Percentiles rank a stretch among this genome's conserved stretches.
These are phyloP conservation scores for Jatropha multifida DNA, from an alignment of 441 rosid genomes.

Conservation along the genomic window DNA sequence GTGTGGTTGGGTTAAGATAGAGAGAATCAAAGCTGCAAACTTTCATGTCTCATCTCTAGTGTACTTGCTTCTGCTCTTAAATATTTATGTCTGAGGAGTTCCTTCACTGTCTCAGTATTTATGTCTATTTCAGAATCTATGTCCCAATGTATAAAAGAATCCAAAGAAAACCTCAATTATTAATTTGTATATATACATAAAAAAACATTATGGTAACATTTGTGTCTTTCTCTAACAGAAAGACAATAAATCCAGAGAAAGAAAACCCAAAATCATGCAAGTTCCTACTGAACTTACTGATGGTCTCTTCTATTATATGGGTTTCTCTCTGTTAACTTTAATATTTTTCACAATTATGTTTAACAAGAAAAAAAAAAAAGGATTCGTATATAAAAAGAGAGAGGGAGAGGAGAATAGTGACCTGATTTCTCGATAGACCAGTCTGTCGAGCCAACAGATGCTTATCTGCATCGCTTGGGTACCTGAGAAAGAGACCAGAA, in stretches of 20 bases:
- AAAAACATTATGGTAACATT: not conserved
- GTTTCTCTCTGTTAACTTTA: not conserved
- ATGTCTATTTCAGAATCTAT: conserved; percentile 42
- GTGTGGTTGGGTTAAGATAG: conserved; percentile 36
- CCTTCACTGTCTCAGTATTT: conserved; percentile 28
- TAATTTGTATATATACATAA: not conserved
- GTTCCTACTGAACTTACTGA: conserved; percentile 27
- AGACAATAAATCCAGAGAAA: conserved; percentile 19
- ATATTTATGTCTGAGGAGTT: conserved; percentile 20
- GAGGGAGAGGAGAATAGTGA: conserved; percentile 24
- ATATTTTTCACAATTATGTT: conserved; percentile 13
- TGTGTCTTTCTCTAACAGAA: conserved; percentile 23
- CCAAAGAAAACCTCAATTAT: conserved; percentile 11
- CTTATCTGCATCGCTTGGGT: conserved; percentile 99
- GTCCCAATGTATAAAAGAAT: conserved; percentile 23
- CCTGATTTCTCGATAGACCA: conserved; percentile 96
- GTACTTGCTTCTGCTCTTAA: conserved; percentile 33
- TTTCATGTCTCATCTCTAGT: conserved; percentile 40
- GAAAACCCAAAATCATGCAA: conserved; percentile 37
- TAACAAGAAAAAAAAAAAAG: not conserved
- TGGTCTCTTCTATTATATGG: conserved; percentile 16
- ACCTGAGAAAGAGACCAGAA: conserved; percentile 92
- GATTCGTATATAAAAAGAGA: not conserved
- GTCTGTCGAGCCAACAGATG: conserved; percentile 98
- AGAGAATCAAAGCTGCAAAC: conserved; percentile 42